phyloP scores from a whole-genome alignment of 139 green algal species.

The Ulvella scutata region DNA sequence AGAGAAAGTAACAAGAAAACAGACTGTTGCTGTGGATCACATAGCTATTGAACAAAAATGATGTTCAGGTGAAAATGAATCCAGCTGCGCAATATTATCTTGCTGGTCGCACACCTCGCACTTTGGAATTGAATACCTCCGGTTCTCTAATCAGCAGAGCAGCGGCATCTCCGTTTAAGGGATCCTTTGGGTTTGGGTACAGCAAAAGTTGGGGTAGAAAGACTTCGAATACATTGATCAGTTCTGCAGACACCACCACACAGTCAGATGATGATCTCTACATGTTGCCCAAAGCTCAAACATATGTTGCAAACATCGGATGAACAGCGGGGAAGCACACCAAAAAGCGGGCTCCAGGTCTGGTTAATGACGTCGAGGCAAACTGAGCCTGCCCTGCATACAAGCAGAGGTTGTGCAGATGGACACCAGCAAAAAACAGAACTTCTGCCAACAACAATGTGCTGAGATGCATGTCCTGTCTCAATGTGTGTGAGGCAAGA shows the following conservation, averaged over 20 bases:
- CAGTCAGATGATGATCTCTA: not conserved
- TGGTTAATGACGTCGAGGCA: constrained; percentile 99
- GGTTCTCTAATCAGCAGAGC: constrained; percentile 94
- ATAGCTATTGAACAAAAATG: not conserved
- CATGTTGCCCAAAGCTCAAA: not conserved
- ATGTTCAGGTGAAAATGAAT: not conserved
- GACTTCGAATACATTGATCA: constrained; percentile 98
- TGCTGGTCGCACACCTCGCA: constrained; percentile 43
- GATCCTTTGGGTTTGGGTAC: constrained; percentile 96
- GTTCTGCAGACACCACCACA: constrained; percentile 38
- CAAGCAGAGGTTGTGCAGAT: too few relatives aligned
- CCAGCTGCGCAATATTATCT: not conserved
- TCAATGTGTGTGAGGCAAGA: too few relatives aligned
- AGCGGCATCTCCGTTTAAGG: constrained; percentile 94
- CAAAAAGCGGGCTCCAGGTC: constrained; percentile 98
- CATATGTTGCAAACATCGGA: not conserved
- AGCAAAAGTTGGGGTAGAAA: constrained; percentile 97
- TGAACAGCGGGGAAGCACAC: too few relatives aligned
- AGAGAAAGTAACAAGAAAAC: not conserved
- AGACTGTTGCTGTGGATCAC: too few relatives aligned
- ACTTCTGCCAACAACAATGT: too few relatives aligned
- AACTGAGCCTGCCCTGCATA: constrained; percentile 71
- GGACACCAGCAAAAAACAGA: too few relatives aligned
- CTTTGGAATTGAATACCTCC: constrained; percentile 74
- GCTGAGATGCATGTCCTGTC: too few relatives aligned